Base-by-base conservation (phyloP, 169 alveolate genomes). In the Babesia microti region DNA sequence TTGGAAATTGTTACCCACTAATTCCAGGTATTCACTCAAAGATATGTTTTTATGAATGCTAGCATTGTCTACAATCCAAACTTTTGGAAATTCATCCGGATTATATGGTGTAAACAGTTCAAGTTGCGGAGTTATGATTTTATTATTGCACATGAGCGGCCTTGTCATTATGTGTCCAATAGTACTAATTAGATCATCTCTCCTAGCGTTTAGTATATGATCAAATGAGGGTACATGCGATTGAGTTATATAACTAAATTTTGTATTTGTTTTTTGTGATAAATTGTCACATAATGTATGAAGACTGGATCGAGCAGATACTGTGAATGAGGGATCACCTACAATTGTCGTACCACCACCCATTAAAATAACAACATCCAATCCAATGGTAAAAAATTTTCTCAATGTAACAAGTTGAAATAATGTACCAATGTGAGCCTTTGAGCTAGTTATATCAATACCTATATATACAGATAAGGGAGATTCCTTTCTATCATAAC, bases 311-410 rank as follows among this genome's bases (percentile, higher is more conserved):
- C 41, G 7, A 33, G 45, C 35, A 23, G 70, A 58, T 23, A 58
- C 67, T 0, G 47, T 37, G 41, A 59, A 75, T n/a, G 89, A 78
- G 0, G 89, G 89, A 34, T 80, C 89, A 14, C 89, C 89, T 15
- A 79, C 72, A 18, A 43, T 19, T 0, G 88, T 66, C 2, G 89
- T 81, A 6, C 85, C 81, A 3, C 78, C 81, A 0, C 89, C 89
- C 5, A 81, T 57, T 9, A 81, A 49, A 4, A 81, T 34, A 7
- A 78, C 79, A 0, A 83, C 76, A 15, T 72, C 69, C 36, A 72
- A 50, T 3, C 50, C 48, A 28, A 55, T 41, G 18, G 56, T 53
- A 22, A 70, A 22, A 53, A 81, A 66, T 14, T 68, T 51, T 17
- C 85, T 66, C 54, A 81, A 66, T 7, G 68, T 41, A 44, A 73